phyloP scores from a whole-genome alignment of 2,329 filamentous ascomycete genomes.

The Trichoderma pleuroti region DNA sequence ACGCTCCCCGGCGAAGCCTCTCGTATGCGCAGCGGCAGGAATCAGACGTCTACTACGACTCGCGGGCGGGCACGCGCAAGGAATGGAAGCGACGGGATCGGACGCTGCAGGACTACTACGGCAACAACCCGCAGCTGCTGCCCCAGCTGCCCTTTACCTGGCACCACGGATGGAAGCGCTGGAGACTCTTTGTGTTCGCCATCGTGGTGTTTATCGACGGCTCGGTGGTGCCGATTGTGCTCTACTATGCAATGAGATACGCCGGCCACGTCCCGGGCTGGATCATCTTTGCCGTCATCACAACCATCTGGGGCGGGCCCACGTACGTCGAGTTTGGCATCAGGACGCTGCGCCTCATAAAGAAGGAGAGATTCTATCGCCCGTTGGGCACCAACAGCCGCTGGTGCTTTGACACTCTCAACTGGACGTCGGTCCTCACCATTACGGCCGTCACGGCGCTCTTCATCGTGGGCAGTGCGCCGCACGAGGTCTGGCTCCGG shows the following conservation, averaged over 20 bases:
- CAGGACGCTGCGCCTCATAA: constrained; percentile 46
- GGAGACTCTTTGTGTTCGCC: constrained; percentile 45
- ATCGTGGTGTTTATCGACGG: constrained; percentile 47
- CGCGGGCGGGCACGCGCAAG: constrained; percentile 34
- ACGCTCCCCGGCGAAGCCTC: constrained; percentile 32
- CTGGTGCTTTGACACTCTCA: constrained; percentile 51
- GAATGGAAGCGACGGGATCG: constrained; percentile 36
- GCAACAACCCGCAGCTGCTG: constrained; percentile 37
- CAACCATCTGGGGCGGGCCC: constrained; percentile 53
- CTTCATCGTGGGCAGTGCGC: constrained; percentile 49
- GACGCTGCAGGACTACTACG: constrained; percentile 40
- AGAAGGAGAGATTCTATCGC: constrained; percentile 47
- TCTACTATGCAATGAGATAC: constrained; percentile 51
- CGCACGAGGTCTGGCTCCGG: constrained; percentile 47
- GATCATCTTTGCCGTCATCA: constrained; percentile 51
- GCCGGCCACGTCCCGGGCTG: constrained; percentile 37
- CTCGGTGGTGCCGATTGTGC: constrained; percentile 44
- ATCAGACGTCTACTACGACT: constrained; percentile 41
- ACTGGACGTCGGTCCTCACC: constrained; percentile 43
- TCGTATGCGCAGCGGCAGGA: constrained; percentile 34
- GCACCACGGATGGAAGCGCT: constrained; percentile 39
- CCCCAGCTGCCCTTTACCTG: constrained; percentile 41
- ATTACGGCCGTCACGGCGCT: constrained; percentile 49
- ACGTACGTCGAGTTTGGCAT: constrained; percentile 52
- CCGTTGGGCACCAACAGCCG: constrained; percentile 45